These are phyloP conservation scores for Trypanosoma vivax DNA, from an alignment of 208 protist species.

Conservation along the genomic window DNA sequence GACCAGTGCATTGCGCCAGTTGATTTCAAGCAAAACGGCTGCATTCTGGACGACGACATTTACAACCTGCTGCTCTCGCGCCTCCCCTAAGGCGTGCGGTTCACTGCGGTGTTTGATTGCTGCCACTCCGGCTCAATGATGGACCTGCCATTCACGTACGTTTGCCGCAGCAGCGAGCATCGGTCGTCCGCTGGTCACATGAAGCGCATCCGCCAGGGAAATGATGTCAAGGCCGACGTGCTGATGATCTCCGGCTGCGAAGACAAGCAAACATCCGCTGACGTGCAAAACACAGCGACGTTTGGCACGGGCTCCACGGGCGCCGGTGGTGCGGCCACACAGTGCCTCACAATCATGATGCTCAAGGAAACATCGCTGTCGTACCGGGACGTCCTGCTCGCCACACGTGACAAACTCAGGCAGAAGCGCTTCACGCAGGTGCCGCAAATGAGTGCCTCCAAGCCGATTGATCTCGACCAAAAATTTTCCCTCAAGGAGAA, in stretches of 20 bases:
- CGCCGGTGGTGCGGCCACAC: constrained; percentile 61
- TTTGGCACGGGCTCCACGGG: constrained; percentile 35
- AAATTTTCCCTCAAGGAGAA: constrained; percentile 32
- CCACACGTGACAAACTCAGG: constrained; percentile 50
- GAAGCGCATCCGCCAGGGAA: constrained; percentile 53
- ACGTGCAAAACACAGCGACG: constrained; percentile 43
- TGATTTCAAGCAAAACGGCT: constrained; percentile 47
- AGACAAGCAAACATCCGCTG: constrained; percentile 52
- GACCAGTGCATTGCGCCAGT: constrained; percentile 71
- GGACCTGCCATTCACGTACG: constrained; percentile 67
- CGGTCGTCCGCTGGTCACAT: constrained; percentile 30
- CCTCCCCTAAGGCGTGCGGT: constrained; percentile 53
- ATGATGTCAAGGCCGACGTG: constrained; percentile 39
- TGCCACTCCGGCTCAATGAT: constrained; percentile 85
- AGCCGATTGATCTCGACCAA: constrained; percentile 50
- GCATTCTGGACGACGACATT: constrained; percentile 76
- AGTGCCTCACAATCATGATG: constrained; percentile 47
- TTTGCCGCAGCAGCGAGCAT: constrained; percentile 21
- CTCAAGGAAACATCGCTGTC: constrained; percentile 38
- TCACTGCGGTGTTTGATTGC: constrained; percentile 84
- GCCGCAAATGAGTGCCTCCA: constrained; percentile 61
- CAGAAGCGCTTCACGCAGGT: constrained; percentile 59
- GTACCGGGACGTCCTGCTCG: constrained; percentile 31
- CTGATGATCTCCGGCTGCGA: constrained; percentile 65
- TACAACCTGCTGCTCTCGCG: constrained; percentile 32